Evolutionary conservation across 176 grass and related monocot genomes (phyloP).

Genomic region (Typha latifolia): DNA sequence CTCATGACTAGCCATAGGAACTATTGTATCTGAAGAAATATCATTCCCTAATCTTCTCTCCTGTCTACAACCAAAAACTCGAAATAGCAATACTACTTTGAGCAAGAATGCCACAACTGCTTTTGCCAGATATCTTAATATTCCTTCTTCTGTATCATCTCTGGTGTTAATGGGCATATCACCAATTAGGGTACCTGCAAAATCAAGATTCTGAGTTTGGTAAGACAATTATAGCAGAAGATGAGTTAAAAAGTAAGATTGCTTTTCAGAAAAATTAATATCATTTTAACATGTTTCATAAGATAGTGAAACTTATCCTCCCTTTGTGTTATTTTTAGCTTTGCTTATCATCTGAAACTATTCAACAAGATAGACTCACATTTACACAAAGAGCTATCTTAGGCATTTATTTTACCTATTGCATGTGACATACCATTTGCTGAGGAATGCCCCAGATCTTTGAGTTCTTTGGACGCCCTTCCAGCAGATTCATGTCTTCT

Average conservation of each 20-base stretch:
- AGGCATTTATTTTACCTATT: constrained; percentile 1
- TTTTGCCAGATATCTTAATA: constrained; percentile 29
- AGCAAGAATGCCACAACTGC: constrained; percentile 38
- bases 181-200: constrained; percentile 28
- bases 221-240: too few species aligned
- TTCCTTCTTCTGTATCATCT: constrained; percentile 25
- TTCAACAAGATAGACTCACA: too few species aligned
- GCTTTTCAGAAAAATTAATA: too few species aligned
- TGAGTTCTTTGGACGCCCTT: constrained; percentile 21
- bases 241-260: too few species aligned
- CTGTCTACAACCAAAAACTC: constrained; percentile 30
- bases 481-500: constrained; percentile 13
- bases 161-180: constrained; percentile 7
- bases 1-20: constrained; percentile 14
- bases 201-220: constrained; percentile 3
- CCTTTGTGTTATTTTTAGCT: too few species aligned
- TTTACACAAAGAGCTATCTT: too few species aligned
- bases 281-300: too few species aligned
- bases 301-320: too few species aligned
- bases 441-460: constrained; percentile 16
- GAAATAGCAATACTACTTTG: constrained; percentile 49
- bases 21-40: constrained; percentile 2
- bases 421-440: constrained; percentile 15
- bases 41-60: constrained; percentile 34
- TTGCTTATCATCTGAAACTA: too few species aligned